Evolutionary conservation across 306 rosid genomes (phyloP), one percentile per base, ranked within the genome.

Genomic region (Bauhinia variegata): DNA sequence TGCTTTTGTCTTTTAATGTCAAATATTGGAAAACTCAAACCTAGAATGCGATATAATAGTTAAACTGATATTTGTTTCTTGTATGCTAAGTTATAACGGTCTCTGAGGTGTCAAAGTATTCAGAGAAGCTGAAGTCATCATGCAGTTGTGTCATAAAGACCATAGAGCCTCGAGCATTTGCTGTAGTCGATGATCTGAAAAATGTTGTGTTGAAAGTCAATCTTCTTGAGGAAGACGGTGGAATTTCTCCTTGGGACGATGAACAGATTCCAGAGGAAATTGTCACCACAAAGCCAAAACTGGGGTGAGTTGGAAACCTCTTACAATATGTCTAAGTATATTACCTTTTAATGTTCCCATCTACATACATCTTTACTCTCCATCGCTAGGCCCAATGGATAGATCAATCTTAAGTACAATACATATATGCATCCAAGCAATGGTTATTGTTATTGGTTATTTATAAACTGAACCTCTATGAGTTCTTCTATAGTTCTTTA

Each of bases 261-360:
- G 96, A 93, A 58, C 81, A 84, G n/a, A 83, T 93, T 71, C 98
- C 98, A 5, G 98, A 89, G 76, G 96, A 89, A 84, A 84, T 93
- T 79, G 93, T 93, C 71, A 70, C 75, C 75, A 47, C 71, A 71
- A 86, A 83, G 82, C 97, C 98, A 65, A 79, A 76, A 74, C 83
- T 81, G 71, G 98, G 98, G 98, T 89, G 83, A 87, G 83, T 54
- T 68, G 46, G 14, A 71, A 49, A 56, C 42, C 59, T 12, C 55
- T 65, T 65, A 77, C 61, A 68, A 55, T 73, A 51, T 56, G 15
- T 43, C 33, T 6, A 43, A 46, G 31, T 57, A 41, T 15, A 15
- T 52, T 69, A 34, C 49, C 46, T 33, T 57, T 49, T 62, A 47
- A 30, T 51, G 62, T 68, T 33, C 60, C 37, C 42, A 11, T 39